Evolutionary conservation across 1,284 basidiomycete species (phyloP).

Genomic region (Inonotus hispidus): DNA sequence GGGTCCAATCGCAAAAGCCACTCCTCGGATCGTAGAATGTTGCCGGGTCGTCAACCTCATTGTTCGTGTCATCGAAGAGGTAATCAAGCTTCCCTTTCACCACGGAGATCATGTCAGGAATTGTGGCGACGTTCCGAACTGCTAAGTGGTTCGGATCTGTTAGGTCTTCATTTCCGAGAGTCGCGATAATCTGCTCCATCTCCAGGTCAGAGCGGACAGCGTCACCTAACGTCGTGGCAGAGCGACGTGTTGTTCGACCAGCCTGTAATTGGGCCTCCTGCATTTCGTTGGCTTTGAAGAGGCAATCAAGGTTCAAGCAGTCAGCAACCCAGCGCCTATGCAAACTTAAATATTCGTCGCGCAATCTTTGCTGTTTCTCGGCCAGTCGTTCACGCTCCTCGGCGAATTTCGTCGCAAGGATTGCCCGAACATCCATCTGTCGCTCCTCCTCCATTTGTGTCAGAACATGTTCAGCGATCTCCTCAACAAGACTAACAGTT

Average conservation of each 20-base stretch:
- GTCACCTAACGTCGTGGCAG: constrained; percentile 73
- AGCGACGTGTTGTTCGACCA: constrained; percentile 69
- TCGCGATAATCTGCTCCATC: constrained; percentile 95
- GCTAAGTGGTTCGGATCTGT: constrained; percentile 89
- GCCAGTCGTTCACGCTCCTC: constrained; percentile 44
- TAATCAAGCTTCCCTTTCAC: constrained; percentile 55
- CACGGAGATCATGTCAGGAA: constrained; percentile 89
- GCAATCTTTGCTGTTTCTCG: constrained; percentile 52
- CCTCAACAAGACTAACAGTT: constrained; percentile 40
- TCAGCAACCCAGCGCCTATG: constrained; percentile 70
- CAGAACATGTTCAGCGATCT: constrained; percentile 37
- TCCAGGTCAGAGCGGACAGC: constrained; percentile 93
- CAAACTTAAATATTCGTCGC: constrained; percentile 61
- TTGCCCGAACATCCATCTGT: constrained; percentile 39
- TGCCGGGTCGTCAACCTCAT: constrained; percentile 71
- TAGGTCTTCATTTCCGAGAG: constrained; percentile 86
- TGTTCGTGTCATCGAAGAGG: constrained; percentile 81
- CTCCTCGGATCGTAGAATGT: constrained; percentile 74
- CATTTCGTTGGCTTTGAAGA: constrained; percentile 32
- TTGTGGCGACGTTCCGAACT: constrained; percentile 79
- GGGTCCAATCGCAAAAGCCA: constrained; percentile 79
- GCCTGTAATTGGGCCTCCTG: constrained; percentile 44
- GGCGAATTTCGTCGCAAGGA: constrained; percentile 49
- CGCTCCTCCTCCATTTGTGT: constrained; percentile 31
- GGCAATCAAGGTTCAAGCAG: constrained; percentile 58